Evolutionary conservation across 768 basidiomycete genomes (phyloP), one percentile per base, ranked within the genome.

Genomic region (Trametes cinnabarina): DNA sequence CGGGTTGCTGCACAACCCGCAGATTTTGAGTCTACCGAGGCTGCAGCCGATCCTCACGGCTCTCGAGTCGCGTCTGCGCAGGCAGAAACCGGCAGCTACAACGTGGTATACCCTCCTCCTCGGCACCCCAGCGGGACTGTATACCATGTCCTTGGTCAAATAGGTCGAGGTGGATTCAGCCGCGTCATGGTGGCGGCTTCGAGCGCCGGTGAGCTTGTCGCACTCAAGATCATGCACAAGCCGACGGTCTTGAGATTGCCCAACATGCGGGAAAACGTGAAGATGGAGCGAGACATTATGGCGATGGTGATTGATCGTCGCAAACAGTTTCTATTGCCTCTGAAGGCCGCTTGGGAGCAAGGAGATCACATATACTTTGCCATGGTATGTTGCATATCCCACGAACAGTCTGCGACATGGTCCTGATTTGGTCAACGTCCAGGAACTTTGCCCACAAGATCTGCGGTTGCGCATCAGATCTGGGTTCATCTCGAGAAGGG

Each of bases 161-260:
- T 67, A 19, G 62, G 61, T 12, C 37, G 58, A 34, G 64, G 63
- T n/a, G 47, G 30, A 6, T 62, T 39, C 10, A 65, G 63, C 1
- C 60, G 61, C 17, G 65, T 69, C 14, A 32, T 67, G 39, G 35
- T 22, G 6, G 68, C 62, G 7, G 49, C 20, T 11, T 54, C 47
- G 30, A 42, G 56, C n/a, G 23, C 19, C 4, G 58, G 39, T 6
- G 37, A 66, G 42, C 26, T 22, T 3, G 55, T 68, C 28, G 67
- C 65, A 3, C 56, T 68, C 64, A 70, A 70, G 57, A 56, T 67
- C 30, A 11, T 61, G 6, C 55, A 65, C 64, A 70, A 70, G 47
- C 48, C 32, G 23, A 23, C 25, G 49, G 22, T 35, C 17, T 47
- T 57, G 37, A 15, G 49, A 19, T 2, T 4, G 7, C n/a, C 10